phyloP scores from a whole-genome alignment of 1,284 basidiomycete genomes.

The Cutaneotrichosporon sp. region DNA sequence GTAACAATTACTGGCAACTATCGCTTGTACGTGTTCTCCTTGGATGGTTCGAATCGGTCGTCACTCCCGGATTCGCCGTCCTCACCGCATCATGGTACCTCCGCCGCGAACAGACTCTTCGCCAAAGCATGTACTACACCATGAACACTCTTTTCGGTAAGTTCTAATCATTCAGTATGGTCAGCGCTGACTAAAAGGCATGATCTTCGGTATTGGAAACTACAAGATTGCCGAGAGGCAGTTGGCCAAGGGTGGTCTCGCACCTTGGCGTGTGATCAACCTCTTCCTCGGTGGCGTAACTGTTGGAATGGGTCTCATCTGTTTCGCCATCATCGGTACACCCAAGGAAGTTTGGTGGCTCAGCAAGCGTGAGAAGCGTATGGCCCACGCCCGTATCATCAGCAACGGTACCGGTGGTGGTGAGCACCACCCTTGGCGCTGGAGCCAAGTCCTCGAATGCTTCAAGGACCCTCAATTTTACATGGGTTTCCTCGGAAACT shows the following conservation, averaged over 20 bases:
- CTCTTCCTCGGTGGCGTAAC: slow-evolving; percentile 37
- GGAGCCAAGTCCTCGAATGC: slow-evolving; percentile 33
- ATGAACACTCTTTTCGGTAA: slow-evolving; percentile 35
- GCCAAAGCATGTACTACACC: slow-evolving; percentile 30
- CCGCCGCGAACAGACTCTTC: slow-evolving; percentile 16
- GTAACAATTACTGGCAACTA: slow-evolving; percentile 33
- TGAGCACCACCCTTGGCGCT: slow-evolving; percentile 33
- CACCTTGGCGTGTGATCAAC: slow-evolving; percentile 38
- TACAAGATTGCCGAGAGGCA: slow-evolving; percentile 32
- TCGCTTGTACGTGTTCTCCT: slow-evolving; percentile 24
- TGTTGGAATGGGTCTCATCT: slow-evolving; percentile 17
- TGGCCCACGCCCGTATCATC: slow-evolving; percentile 32
- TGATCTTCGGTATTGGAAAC: slow-evolving; percentile 25
- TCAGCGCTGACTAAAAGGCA: slow-evolving; percentile 12
- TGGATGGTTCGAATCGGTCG: slow-evolving; percentile 33
- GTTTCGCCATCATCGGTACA: slow-evolving; percentile 30
- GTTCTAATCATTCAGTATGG: slow-evolving; percentile 15
- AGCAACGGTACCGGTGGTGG: slow-evolving; percentile 25
- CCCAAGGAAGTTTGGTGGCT: slow-evolving; percentile 38
- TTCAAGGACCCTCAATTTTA: slow-evolving; percentile 35
- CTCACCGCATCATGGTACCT: slow-evolving; percentile 20
- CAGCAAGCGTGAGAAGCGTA: slow-evolving; percentile 29
- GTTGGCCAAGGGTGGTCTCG: slow-evolving; percentile 22
- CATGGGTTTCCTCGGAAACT: slow-evolving; percentile 23
- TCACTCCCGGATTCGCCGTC: slow-evolving; percentile 36